A percentile compares a stretch with the other conserved stretches of the same genome.
Evolutionary conservation across 495 filamentous ascomycete species (phyloP).

Genomic region (Hypoxylon trugodes): DNA sequence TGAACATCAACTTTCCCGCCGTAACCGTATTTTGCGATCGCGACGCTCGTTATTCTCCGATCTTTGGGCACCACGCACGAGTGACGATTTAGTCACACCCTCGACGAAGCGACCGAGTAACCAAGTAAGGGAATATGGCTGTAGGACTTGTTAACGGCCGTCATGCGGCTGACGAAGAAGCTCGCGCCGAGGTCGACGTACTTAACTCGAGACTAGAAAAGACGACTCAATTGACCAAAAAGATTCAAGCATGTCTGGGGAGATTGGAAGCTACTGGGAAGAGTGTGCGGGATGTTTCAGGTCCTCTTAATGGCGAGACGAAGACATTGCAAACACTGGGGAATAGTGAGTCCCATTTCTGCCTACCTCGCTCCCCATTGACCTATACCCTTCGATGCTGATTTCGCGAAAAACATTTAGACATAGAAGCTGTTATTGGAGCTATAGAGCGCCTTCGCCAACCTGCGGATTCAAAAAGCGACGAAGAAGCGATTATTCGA

Average conservation of each 20-base stretch:
- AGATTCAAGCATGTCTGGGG: slow-evolving; percentile 86
- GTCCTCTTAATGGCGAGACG: slow-evolving; percentile 92
- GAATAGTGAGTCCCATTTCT: slow-evolving; percentile 64
- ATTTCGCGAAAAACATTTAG: slow-evolving; percentile 41
- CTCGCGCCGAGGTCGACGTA: slow-evolving; percentile 71
- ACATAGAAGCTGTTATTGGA: slow-evolving; percentile 84
- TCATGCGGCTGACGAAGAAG: slow-evolving; percentile 66
- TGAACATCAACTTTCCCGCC: slow-evolving; percentile 25
- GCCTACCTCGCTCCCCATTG: background rate
- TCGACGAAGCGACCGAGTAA: background rate
- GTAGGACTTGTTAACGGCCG: slow-evolving; percentile 56
- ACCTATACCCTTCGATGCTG: slow-evolving; percentile 6
- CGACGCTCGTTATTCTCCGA: too few species aligned
- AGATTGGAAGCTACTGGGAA: slow-evolving; percentile 87
- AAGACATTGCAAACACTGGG: slow-evolving; percentile 84
- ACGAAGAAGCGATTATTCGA: slow-evolving; percentile 90
- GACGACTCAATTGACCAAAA: slow-evolving; percentile 81
- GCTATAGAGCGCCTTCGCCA: slow-evolving; percentile 89
- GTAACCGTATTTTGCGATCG: too few species aligned
- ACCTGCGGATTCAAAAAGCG: slow-evolving; percentile 84
- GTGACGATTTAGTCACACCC: too few species aligned
- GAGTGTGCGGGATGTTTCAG: slow-evolving; percentile 88
- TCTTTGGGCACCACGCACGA: too few species aligned
- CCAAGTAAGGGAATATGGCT: slow-evolving; percentile 48
- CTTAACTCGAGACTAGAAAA: slow-evolving; percentile 70